Evolutionary conservation across 768 basidiomycete genomes (phyloP).

Genomic region (Mycena rebaudengoi): DNA sequence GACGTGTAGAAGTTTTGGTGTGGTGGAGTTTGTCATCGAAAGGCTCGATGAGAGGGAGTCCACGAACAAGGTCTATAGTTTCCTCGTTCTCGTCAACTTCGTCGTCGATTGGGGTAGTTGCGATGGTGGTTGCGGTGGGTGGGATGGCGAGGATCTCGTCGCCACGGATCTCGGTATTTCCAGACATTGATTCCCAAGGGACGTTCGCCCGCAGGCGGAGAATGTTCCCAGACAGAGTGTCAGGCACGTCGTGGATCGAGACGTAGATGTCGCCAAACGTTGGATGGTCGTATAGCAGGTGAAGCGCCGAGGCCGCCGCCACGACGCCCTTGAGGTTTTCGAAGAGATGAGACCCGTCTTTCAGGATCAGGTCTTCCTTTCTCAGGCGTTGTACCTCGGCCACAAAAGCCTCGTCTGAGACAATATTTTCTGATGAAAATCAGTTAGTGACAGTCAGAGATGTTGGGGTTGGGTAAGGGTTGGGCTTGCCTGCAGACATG

Average conservation of each 20-base stretch:
- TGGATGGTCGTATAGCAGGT: background rate
- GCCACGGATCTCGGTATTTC: constrained; percentile 10
- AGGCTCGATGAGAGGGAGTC: constrained; percentile 3
- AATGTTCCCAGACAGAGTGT: constrained; percentile 16
- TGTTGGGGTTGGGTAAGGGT: background rate
- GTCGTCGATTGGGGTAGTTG: background rate
- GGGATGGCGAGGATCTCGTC: constrained; percentile 2
- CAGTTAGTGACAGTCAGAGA: background rate
- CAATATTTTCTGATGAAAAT: background rate
- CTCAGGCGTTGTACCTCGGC: background rate
- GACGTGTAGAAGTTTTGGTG: background rate
- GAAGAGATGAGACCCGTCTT: background rate
- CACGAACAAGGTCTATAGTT: background rate
- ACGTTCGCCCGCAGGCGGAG: constrained; percentile 13
- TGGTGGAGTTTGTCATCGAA: constrained; percentile 10
- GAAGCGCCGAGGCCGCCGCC: background rate
- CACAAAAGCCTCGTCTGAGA: background rate
- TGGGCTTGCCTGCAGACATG: background rate
- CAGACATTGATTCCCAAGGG: constrained; percentile 3
- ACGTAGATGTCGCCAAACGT: constrained; percentile 1
- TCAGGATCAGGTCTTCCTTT: background rate
- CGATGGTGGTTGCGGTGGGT: background rate
- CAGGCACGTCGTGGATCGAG: constrained; percentile 15
- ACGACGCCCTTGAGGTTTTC: background rate
- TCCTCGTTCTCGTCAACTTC: background rate